Evolutionary conservation across 2,329 filamentous ascomycete species (phyloP).

Genomic region (Bipolaris cookei): DNA sequence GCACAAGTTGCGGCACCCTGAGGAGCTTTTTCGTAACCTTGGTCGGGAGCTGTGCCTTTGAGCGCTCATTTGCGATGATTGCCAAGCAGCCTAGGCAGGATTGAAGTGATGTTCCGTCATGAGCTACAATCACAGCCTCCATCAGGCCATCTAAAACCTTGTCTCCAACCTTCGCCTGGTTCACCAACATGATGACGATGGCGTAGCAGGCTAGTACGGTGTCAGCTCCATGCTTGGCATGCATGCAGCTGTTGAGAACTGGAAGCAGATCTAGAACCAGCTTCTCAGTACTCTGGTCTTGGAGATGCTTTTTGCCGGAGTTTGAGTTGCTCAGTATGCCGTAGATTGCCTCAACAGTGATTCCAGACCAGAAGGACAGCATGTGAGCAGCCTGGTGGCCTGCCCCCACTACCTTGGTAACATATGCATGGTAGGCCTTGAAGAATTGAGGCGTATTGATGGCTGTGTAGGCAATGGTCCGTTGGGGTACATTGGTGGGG

Average conservation of each 20-base stretch:
- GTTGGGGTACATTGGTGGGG: slow-evolving; percentile 75
- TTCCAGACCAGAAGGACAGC: slow-evolving; percentile 87
- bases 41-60: slow-evolving; percentile 70
- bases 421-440: slow-evolving; percentile 76
- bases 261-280: slow-evolving; percentile 71
- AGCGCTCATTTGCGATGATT: slow-evolving; percentile 80
- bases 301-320: slow-evolving; percentile 76
- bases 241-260: slow-evolving; percentile 77
- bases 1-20: slow-evolving; percentile 66
- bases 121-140: slow-evolving; percentile 82
- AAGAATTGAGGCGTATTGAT: slow-evolving; percentile 80
- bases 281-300: slow-evolving; percentile 81
- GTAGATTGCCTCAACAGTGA: slow-evolving; percentile 84
- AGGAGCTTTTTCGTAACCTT: slow-evolving; percentile 73
- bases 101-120: slow-evolving; percentile 73
- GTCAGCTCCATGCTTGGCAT: slow-evolving; percentile 76
- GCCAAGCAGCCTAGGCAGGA: slow-evolving; percentile 80
- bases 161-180: slow-evolving; percentile 81
- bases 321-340: slow-evolving; percentile 78
- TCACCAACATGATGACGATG: slow-evolving; percentile 83
- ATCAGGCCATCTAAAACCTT: slow-evolving; percentile 83
- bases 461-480: slow-evolving; percentile 82
- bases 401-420: slow-evolving; percentile 73
- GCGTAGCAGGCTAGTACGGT: slow-evolving; percentile 90
- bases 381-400: slow-evolving; percentile 78